phyloP scores from a whole-genome alignment of 352 stramenopile species.

The Paralagenidium karlingii region DNA sequence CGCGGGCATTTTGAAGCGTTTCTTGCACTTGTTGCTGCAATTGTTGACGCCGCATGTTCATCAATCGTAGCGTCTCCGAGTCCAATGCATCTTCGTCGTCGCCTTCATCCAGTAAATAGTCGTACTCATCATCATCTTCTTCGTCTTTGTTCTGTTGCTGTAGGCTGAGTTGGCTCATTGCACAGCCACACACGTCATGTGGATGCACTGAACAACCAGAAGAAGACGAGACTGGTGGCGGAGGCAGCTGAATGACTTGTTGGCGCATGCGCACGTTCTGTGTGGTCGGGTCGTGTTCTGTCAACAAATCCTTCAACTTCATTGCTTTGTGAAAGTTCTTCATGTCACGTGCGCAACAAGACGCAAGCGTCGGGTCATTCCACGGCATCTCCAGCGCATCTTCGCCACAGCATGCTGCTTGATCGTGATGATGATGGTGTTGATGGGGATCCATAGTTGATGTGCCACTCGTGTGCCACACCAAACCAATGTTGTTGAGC shows the following conservation, averaged over 20 bases:
- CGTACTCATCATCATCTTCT: slow-evolving; percentile 1
- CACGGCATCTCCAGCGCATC: too few relatives aligned
- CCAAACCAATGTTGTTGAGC: too few relatives aligned
- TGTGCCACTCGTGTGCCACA: too few relatives aligned
- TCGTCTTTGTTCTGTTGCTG: background rate
- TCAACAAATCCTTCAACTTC: slow-evolving; percentile 46
- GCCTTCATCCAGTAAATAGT: slow-evolving; percentile 12
- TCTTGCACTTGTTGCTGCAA: slow-evolving; percentile 32
- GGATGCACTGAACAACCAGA: too few relatives aligned
- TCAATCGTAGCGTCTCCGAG: slow-evolving; percentile 16
- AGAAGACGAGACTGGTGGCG: too few relatives aligned
- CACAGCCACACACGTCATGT: too few relatives aligned
- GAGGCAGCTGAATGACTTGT: slow-evolving; percentile 32
- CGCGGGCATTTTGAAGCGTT: slow-evolving; percentile 21
- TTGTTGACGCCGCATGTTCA: slow-evolving; percentile 22
- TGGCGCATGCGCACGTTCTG: slow-evolving; percentile 38
- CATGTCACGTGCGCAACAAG: slow-evolving; percentile 48
- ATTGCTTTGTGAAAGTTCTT: slow-evolving; percentile 45
- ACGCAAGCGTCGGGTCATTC: slow-evolving; percentile 46
- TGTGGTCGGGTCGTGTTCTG: slow-evolving; percentile 35
- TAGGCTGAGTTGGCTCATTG: slow-evolving; percentile 2
- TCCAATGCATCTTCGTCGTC: slow-evolving; percentile 26
- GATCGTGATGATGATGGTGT: too few relatives aligned
- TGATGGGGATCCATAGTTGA: too few relatives aligned
- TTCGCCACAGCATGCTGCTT: too few relatives aligned